Evolutionary conservation across 2,329 filamentous ascomycete genomes (phyloP), one percentile per base, ranked within the genome.

Genomic region (Hymenoscyphus linearis): DNA sequence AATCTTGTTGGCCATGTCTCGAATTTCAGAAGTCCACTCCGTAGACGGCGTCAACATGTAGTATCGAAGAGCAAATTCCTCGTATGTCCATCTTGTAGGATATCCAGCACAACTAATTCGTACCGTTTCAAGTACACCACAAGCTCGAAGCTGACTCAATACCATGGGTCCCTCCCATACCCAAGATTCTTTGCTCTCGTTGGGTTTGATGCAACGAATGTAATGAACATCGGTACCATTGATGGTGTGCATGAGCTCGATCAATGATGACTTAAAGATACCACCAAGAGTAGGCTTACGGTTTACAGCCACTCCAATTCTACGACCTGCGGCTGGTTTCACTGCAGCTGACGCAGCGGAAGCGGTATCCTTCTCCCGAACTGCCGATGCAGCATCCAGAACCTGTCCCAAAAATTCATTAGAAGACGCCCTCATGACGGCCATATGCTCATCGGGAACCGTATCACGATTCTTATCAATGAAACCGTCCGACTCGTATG

Each of bases 391-490:
- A 36, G 92, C 91, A 57, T 93, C 89, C 52, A 99, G 78, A 6
- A 99, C 91, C 61, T 91, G 84, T 52, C 83, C 85, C 60, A 99
- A 80, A 80, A 99, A 99, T 55, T 80, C 78, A 76, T 97, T 99
- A 35, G 85, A 88, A 0, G 92, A 96, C 57, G 87, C 86, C 68
- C 86, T 88, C 66, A 99, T 82, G 40, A 99, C 89, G 62, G 95
- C 92, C 87, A 99, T 90, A 74, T 98, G 95, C 78, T 99, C 95
- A 73, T 99, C 95, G 5, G 95, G 95, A 54, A 99, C 95, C 22
- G 96, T 99, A 76, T 99, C 95, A 75, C 95, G 87, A 77, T 99
- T 99, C 84, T 99, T 99, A 76, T 99, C 96, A 71, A 99, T 97
- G 77, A 99, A 99, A 54, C 95, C 95, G 70, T 99, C 95, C 1